A percentile compares a stretch with the other conserved stretches of the same genome.
Evolutionary conservation across 805 yeast species (phyloP).

Genomic region (Candida jianshihensis): DNA sequence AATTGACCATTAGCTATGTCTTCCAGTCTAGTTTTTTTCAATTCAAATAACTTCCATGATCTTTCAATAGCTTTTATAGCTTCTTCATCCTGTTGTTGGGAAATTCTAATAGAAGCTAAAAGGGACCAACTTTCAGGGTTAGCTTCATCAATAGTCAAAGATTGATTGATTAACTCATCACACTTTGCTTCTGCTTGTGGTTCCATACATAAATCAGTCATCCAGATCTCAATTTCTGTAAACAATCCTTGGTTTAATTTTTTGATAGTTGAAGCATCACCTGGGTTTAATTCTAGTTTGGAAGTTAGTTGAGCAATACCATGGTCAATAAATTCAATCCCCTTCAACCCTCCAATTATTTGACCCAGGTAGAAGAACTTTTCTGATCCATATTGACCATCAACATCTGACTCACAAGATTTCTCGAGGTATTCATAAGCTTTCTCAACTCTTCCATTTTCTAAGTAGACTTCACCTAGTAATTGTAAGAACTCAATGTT

Average conservation of each 20-base stretch:
- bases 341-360: conserved; percentile 76
- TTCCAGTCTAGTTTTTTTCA: conserved; percentile 43
- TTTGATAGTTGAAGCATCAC: conserved; percentile 34
- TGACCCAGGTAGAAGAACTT: conserved; percentile 90
- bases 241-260: conserved; percentile 73
- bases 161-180: conserved; percentile 58
- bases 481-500: conserved; percentile 43
- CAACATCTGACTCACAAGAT: conserved; percentile 65
- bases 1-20: conserved; percentile 26
- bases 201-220: conserved; percentile 97
- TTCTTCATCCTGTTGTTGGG: conserved; percentile 71
- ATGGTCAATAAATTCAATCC: conserved; percentile 50
- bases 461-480: conserved; percentile 74
- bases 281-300: conserved; percentile 25
- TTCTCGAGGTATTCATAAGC: conserved; percentile 58
- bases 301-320: conserved; percentile 52
- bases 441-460: conserved; percentile 68
- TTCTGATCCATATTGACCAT: conserved; percentile 61
- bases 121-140: conserved; percentile 75
- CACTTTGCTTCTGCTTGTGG: conserved; percentile 79
- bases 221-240: conserved; percentile 89
- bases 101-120: conserved; percentile 80
- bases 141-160: conserved; percentile 49
- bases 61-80: conserved; percentile 61
- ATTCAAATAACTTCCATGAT: conserved; percentile 66